Evolutionary conservation across 2,329 filamentous ascomycete species (phyloP).

Genomic region (Pleoardoris graminearum): DNA sequence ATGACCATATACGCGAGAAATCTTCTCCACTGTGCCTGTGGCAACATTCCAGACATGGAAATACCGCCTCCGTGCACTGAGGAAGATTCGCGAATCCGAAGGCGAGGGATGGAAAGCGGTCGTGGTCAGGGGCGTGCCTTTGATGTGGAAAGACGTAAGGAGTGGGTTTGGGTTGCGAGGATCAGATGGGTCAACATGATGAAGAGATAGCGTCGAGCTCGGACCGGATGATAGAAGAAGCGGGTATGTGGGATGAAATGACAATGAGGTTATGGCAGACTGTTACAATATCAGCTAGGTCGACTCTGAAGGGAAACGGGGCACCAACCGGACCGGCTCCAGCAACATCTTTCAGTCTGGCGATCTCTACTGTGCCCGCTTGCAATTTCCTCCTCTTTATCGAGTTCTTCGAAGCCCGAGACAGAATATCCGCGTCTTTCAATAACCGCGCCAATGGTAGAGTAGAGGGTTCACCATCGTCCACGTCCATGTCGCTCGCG

Average conservation of each 20-base stretch:
- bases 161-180: conserved; percentile 82
- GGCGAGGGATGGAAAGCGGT: conserved; percentile 75
- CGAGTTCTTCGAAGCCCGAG: conserved; percentile 53
- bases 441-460: conserved; percentile 80
- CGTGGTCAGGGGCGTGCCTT: conserved; percentile 78
- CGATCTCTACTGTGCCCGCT: conserved; percentile 87
- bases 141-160: conserved; percentile 86
- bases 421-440: conserved; percentile 71
- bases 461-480: conserved; percentile 59
- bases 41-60: conserved; percentile 94
- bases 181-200: conserved; percentile 75
- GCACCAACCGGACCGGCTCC: conserved; percentile 67
- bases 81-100: conserved; percentile 77
- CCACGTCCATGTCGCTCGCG: conserved; percentile 59
- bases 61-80: conserved; percentile 84
- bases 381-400: conserved; percentile 72
- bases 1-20: conserved; percentile 74
- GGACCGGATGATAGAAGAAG: conserved; percentile 88
- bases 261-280: conserved; percentile 78
- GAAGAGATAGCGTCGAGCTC: conserved; percentile 81
- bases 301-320: not conserved
- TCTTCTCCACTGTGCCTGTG: conserved; percentile 79
- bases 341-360: conserved; percentile 82
- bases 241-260: conserved; percentile 86
- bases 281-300: conserved; percentile 22